Percentiles rank a stretch among this genome's conserved stretches.
These are phyloP conservation scores for Penicillium janthinellum DNA, from an alignment of 2,329 filamentous ascomycete species.

Conservation along the genomic window DNA sequence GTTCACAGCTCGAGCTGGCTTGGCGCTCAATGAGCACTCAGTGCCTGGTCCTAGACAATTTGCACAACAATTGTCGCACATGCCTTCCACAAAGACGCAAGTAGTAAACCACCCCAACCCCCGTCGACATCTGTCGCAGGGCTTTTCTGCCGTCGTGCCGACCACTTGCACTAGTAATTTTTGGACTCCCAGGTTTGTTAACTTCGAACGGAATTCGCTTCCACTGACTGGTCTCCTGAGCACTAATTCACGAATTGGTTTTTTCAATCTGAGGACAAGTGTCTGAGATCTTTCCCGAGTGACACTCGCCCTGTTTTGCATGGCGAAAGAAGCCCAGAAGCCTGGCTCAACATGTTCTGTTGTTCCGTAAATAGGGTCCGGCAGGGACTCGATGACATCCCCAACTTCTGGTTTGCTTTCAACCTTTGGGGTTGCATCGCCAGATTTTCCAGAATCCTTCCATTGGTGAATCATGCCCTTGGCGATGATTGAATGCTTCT, in stretches of 20 bases:
- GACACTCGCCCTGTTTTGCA: background rate
- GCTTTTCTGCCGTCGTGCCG: background rate
- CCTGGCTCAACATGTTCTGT: background rate
- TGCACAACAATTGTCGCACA: background rate
- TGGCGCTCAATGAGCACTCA: no score
- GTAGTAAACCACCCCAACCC: background rate
- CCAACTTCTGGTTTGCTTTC: background rate
- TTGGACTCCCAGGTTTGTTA: no score
- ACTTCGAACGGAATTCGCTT: no score
- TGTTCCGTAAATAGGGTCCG: background rate
- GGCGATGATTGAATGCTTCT: background rate
- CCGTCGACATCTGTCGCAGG: background rate
- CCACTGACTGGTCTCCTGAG: background rate
- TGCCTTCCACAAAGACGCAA: background rate
- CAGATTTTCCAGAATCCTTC: background rate
- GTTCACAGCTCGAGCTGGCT: no score
- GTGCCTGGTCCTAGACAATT: background rate
- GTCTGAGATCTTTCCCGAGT: no score
- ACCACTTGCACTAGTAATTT: no score
- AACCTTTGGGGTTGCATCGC: background rate
- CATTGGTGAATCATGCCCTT: background rate
- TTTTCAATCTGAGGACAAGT: background rate
- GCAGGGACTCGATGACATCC: background rate
- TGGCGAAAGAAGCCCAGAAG: background rate
- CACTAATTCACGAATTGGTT: background rate